Conservation (phyloP, 2,329 filamentous ascomycete genomes). For the Diaporthe vexans region DNA sequence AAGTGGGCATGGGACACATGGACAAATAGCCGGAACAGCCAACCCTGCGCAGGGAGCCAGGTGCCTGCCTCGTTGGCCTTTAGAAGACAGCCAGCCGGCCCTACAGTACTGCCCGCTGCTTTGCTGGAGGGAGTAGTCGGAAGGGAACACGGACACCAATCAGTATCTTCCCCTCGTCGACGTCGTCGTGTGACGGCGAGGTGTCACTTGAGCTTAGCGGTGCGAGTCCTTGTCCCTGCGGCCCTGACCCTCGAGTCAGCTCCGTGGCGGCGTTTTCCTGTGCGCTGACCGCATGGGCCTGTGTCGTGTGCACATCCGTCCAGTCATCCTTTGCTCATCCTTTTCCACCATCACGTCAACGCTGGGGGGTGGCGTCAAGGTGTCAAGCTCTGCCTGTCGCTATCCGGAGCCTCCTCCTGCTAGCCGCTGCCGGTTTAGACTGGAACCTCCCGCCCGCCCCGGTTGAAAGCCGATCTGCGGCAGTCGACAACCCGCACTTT, state of each 20-base stretch:
- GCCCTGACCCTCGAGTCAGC: slow-evolving; percentile 1
- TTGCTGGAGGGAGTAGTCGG: not conserved
- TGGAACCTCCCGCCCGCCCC: slow-evolving; percentile 2
- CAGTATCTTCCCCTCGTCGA: not conserved
- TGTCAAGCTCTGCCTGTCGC: slow-evolving; percentile 16
- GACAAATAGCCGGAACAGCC: slow-evolving; percentile 11
- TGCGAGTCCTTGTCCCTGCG: slow-evolving; percentile 17
- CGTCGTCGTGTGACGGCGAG: slow-evolving; percentile 31
- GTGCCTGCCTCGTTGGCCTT: slow-evolving; percentile 29
- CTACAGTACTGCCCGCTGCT: not conserved
- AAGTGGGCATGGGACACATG: slow-evolving; percentile 14
- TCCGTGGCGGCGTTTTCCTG: slow-evolving; percentile 7
- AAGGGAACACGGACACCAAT: not conserved
- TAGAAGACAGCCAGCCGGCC: not conserved
- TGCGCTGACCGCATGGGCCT: slow-evolving; percentile 29
- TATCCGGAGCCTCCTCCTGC: slow-evolving; percentile 23
- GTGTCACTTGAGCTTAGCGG: slow-evolving; percentile 23
- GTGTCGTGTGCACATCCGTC: slow-evolving; percentile 17
- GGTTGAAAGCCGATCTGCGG: slow-evolving; percentile 33
- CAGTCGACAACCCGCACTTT: slow-evolving; percentile 15
- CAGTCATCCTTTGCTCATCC: slow-evolving; percentile 19
- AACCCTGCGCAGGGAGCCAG: slow-evolving; percentile 1
- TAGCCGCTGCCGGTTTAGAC: slow-evolving; percentile 37
- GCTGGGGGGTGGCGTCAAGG: slow-evolving; percentile 31
- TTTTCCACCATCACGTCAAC: slow-evolving; percentile 38